Percentiles rank a stretch among this genome's conserved stretches.
Evolutionary conservation across 768 basidiomycete genomes (phyloP).

Genomic region (Dendrothele bispora): DNA sequence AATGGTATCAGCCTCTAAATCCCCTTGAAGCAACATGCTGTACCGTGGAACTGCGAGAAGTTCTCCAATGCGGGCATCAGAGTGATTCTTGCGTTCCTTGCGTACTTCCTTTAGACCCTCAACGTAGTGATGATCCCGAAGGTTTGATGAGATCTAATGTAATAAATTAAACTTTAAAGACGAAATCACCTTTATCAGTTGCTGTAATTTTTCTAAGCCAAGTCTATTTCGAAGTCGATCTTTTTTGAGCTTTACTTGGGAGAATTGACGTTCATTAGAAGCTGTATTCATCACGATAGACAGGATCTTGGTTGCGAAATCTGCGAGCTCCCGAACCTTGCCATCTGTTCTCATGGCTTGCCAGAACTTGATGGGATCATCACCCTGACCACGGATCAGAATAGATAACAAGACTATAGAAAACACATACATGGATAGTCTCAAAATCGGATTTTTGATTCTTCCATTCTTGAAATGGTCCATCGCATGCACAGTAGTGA

Average conservation of each 20-base stretch:
- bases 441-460: neutral
- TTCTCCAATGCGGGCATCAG: neutral
- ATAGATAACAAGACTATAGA: neutral
- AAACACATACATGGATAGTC: neutral
- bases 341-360: neutral
- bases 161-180: neutral
- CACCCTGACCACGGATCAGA: neutral
- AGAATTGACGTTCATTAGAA: neutral
- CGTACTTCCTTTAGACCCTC: neutral
- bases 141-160: neutral
- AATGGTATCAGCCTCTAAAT: neutral
- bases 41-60: neutral
- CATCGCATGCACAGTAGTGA: neutral
- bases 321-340: neutral
- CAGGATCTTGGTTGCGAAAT: neutral
- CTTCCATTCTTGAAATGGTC: neutral
- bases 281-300: neutral
- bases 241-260: neutral
- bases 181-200: neutral
- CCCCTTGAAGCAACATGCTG: neutral
- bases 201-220: neutral
- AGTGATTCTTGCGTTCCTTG: neutral
- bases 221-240: neutral
- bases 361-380: constrained; percentile 2
- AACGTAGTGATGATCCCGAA: neutral